A percentile compares a stretch with the other conserved stretches of the same genome.
Evolutionary conservation across 495 filamentous ascomycete genomes (phyloP).

Genomic region (Xylaria curta): DNA sequence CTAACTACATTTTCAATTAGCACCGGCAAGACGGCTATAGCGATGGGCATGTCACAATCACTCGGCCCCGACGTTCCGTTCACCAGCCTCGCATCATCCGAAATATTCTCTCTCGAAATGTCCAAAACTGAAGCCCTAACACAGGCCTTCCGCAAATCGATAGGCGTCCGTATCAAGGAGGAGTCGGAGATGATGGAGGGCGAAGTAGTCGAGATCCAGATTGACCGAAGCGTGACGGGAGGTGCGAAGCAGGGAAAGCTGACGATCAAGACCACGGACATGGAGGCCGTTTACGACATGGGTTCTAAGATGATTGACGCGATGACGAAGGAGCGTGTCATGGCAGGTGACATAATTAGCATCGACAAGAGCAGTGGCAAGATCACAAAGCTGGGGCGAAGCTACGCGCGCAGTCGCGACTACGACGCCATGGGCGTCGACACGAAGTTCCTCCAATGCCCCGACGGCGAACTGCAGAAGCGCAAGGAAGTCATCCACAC

Average conservation of each 20-base stretch:
- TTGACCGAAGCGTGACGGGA: constrained; percentile 94
- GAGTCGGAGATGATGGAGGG: constrained; percentile 99
- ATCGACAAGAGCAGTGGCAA: constrained; percentile 98
- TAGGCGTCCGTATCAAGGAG: constrained; percentile 95
- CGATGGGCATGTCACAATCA: constrained; percentile 98
- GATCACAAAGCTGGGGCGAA: constrained; percentile 94
- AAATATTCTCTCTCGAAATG: constrained; percentile 99
- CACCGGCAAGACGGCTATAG: constrained; percentile 97
- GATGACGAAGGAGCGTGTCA: constrained; percentile 98
- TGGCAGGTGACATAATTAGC: constrained; percentile 96
- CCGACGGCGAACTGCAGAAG: constrained; percentile 98
- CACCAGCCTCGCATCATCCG: constrained; percentile 90
- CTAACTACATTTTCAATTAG: constrained; percentile 46
- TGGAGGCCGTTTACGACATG: constrained; percentile 99
- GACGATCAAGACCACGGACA: constrained; percentile 99
- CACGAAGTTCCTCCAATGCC: constrained; percentile 97
- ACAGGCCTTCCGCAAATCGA: constrained; percentile 96
- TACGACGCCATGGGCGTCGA: constrained; percentile 99
- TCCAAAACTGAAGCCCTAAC: constrained; percentile 97
- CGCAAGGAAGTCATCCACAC: constrained; percentile 97
- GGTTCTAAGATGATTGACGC: constrained; percentile 99
- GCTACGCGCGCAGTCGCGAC: constrained; percentile 90
- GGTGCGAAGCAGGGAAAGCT: constrained; percentile 98
- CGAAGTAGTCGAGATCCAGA: constrained; percentile 99
- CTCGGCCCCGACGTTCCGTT: constrained; percentile 94